Evolutionary conservation across 2,329 filamentous ascomycete genomes (phyloP).

Genomic region (Lasiodiplodia sp.): DNA sequence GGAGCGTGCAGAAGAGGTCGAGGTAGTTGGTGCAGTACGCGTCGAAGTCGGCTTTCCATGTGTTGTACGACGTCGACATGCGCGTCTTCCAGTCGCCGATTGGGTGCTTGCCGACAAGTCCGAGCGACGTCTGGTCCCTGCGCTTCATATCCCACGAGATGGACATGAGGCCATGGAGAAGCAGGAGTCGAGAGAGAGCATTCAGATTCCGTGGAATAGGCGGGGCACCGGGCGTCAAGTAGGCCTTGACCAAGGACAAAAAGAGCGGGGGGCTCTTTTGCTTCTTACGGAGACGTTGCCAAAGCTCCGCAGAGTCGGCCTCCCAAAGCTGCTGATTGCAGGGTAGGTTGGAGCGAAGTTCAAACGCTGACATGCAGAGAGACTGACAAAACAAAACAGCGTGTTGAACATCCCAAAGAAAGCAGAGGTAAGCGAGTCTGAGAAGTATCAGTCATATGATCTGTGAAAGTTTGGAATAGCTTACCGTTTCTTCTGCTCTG

Average conservation of each 20-base stretch:
- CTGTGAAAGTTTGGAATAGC: not conserved
- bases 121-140: slow-evolving; percentile 66
- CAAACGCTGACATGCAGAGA: slow-evolving; percentile 71
- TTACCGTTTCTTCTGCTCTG: slow-evolving; percentile 66
- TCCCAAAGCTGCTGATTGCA: slow-evolving; percentile 66
- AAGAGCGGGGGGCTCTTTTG: slow-evolving; percentile 54
- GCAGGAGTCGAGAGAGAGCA: slow-evolving; percentile 59
- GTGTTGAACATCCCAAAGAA: slow-evolving; percentile 72
- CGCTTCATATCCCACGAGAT: slow-evolving; percentile 69
- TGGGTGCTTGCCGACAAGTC: not conserved
- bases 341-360: slow-evolving; percentile 64
- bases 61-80: slow-evolving; percentile 61
- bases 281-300: slow-evolving; percentile 54
- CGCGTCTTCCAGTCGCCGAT: slow-evolving; percentile 60
- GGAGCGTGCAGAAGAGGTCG: slow-evolving; percentile 20
- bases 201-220: slow-evolving; percentile 54
- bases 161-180: slow-evolving; percentile 69
- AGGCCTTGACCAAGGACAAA: slow-evolving; percentile 63
- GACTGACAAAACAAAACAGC: slow-evolving; percentile 71
- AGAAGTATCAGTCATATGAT: not conserved
- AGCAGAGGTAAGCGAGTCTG: slow-evolving; percentile 65
- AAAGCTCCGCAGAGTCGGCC: slow-evolving; percentile 60
- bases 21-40: slow-evolving; percentile 53
- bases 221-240: slow-evolving; percentile 49
- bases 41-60: slow-evolving; percentile 67